Conservation (phyloP, 1,139 yeast species). For the Waltiozyma sp. region DNA sequence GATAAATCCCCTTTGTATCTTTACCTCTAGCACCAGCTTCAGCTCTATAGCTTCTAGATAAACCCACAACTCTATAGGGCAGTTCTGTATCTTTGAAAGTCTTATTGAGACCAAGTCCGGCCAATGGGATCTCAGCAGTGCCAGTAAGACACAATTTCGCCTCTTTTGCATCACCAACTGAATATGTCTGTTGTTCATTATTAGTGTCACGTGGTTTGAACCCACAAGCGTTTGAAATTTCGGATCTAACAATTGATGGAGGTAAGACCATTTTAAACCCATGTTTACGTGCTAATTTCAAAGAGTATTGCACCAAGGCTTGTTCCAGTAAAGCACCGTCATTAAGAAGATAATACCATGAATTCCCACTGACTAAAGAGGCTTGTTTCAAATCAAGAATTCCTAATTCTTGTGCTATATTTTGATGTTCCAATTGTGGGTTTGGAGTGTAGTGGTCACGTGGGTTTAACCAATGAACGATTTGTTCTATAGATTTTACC, state of each 20-base stretch:
- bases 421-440: slow-evolving; percentile 34
- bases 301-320: slow-evolving; percentile 74
- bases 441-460: slow-evolving; percentile 10
- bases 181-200: slow-evolving; percentile 78
- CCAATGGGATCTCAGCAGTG: slow-evolving; percentile 92
- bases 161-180: slow-evolving; percentile 27
- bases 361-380: slow-evolving; percentile 67
- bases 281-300: slow-evolving; percentile 48
- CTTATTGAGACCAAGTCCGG: slow-evolving; percentile 50
- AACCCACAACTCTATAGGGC: slow-evolving; percentile 63
- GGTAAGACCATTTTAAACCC: slow-evolving; percentile 73
- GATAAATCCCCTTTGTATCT: slow-evolving; percentile 82
- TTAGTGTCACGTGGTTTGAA: slow-evolving; percentile 88
- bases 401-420: slow-evolving; percentile 48
- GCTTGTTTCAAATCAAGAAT: slow-evolving; percentile 66
- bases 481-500: slow-evolving; percentile 37
- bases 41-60: slow-evolving; percentile 83
- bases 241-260: slow-evolving; percentile 76
- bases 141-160: slow-evolving; percentile 67
- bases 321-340: slow-evolving; percentile 88
- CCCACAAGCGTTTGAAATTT: slow-evolving; percentile 82
- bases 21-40: slow-evolving; percentile 97
- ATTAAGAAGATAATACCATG: slow-evolving; percentile 79
- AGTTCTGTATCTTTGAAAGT: slow-evolving; percentile 26
- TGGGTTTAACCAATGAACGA: slow-evolving; percentile 42